Conservation (phyloP, 1,284 basidiomycete species). For the Athelia psychrophila region DNA sequence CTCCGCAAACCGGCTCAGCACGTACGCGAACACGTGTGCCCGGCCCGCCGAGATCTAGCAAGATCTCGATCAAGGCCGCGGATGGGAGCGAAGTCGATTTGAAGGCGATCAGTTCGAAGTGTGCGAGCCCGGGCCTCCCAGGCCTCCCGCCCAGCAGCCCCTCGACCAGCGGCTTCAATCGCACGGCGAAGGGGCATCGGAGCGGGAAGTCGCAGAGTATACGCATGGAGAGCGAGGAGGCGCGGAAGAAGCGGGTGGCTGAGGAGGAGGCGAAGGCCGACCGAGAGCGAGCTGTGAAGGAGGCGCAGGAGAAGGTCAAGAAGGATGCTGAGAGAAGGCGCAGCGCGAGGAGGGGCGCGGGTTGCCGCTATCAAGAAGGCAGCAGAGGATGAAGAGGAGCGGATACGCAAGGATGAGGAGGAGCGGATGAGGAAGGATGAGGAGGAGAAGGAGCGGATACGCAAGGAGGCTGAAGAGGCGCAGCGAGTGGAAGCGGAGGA, state of each 20-base stretch:
- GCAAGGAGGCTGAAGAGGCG: conserved; percentile 12
- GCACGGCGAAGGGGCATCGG: too few relatives aligned
- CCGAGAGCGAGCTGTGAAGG: conserved; percentile 32
- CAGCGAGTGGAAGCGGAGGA: conserved; percentile 31
- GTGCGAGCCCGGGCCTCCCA: conserved; percentile 31
- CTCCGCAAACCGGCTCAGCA: conserved; percentile 47
- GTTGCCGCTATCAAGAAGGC: conserved; percentile 11
- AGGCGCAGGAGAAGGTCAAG: conserved; percentile 30
- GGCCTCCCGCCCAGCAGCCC: conserved; percentile 9
- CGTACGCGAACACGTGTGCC: conserved; percentile 64
- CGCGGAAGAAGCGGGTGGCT: conserved; percentile 48
- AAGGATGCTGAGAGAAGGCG: conserved; percentile 36
- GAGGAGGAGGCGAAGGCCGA: conserved; percentile 46
- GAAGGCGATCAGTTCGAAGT: conserved; percentile 48
- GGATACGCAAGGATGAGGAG: conserved; percentile 13
- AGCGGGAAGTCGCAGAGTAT: conserved; percentile 21
- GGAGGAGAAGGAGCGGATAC: conserved; percentile 20
- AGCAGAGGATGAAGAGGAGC: conserved; percentile 24
- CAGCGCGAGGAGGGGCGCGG: conserved; percentile 25
- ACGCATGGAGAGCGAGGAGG: conserved; percentile 55
- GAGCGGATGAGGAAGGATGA: conserved; percentile 15
- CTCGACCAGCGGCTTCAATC: conserved; percentile 11
- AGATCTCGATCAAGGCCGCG: conserved; percentile 48
- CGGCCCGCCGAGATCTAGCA: conserved; percentile 25
- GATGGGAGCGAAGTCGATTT: conserved; percentile 62